Conservation (phyloP, 1,284 basidiomycete species). For the Malassezia slooffiae region DNA sequence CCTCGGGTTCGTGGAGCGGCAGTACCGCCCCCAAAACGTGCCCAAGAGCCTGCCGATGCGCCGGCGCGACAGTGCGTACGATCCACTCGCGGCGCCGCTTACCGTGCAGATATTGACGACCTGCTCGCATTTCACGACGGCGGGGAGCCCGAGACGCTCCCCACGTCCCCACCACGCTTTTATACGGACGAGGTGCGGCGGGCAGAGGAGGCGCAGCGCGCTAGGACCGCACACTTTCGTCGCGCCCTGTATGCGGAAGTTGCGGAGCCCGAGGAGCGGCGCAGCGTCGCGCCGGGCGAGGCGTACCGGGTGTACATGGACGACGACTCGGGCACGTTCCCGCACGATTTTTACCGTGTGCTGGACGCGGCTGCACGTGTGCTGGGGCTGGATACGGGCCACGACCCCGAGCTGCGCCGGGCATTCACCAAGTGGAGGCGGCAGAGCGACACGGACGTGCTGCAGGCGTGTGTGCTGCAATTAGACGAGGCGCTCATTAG, state of each 20-base stretch:
- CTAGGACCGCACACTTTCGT: not conserved
- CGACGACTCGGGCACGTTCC: conserved; percentile 5
- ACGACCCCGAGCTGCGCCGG: not conserved
- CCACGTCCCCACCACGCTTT: no score
- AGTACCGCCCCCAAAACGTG: conserved; percentile 6
- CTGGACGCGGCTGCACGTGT: conserved; percentile 4
- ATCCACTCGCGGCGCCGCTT: no score
- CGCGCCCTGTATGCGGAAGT: not conserved
- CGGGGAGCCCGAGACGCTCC: not conserved
- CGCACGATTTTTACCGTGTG: conserved; percentile 4
- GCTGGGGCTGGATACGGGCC: conserved; percentile 6
- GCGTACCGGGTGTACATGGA: conserved; percentile 9
- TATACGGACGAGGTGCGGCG: not conserved
- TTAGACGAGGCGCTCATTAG: conserved; percentile 12
- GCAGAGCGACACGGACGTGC: conserved; percentile 5
- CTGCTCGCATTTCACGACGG: not conserved
- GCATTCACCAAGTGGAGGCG: not conserved
- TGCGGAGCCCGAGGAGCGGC: not conserved
- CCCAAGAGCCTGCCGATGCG: conserved; percentile 3
- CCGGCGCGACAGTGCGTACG: not conserved
- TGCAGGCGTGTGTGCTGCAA: conserved; percentile 9
- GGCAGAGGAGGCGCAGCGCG: not conserved
- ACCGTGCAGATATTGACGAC: conserved; percentile 9
- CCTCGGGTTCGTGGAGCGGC: conserved; percentile 9
- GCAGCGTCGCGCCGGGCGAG: conserved; percentile 2